Evolutionary conservation across 345 rosid genomes (phyloP).

Genomic region (Nephelium lappaceum): DNA sequence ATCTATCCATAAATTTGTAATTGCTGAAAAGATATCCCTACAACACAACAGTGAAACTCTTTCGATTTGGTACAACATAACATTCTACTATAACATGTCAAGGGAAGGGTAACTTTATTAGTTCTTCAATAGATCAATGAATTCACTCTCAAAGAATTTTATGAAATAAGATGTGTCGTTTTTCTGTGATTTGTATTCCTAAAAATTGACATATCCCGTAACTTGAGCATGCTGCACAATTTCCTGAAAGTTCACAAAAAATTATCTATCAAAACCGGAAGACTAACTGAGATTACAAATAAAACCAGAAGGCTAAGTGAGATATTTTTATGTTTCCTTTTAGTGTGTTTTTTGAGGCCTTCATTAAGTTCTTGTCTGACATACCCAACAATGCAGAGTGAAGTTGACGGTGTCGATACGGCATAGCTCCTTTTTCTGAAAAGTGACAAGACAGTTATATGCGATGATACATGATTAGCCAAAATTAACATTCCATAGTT

Average conservation of each 20-base stretch:
- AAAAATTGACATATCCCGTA: constrained; percentile 92
- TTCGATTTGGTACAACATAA: too few species aligned
- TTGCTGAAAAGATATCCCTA: too few species aligned
- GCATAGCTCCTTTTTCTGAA: constrained; percentile 81
- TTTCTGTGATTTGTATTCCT: constrained; percentile 28
- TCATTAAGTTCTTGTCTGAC: constrained; percentile 46
- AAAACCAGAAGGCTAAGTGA: neutral
- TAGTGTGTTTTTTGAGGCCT: neutral
- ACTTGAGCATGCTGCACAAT: constrained; percentile 88
- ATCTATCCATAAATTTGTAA: too few species aligned
- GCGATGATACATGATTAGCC: neutral
- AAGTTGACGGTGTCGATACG: constrained; percentile 66
- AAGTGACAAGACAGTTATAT: neutral
- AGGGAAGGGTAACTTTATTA: too few species aligned
- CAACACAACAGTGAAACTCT: too few species aligned
- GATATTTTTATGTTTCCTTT: neutral
- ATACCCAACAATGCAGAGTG: constrained; percentile 88
- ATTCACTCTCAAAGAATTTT: too few species aligned
- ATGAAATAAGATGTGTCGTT: too few species aligned
- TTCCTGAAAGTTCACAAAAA: constrained; percentile 53
- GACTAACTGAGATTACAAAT: neutral
- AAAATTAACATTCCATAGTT: neutral
- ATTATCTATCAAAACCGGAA: neutral
- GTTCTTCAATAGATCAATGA: too few species aligned
- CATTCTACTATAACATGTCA: too few species aligned